Evolutionary conservation across 371 early-diverging fungal species (phyloP).

Genomic region (Blakeslea trispora): DNA sequence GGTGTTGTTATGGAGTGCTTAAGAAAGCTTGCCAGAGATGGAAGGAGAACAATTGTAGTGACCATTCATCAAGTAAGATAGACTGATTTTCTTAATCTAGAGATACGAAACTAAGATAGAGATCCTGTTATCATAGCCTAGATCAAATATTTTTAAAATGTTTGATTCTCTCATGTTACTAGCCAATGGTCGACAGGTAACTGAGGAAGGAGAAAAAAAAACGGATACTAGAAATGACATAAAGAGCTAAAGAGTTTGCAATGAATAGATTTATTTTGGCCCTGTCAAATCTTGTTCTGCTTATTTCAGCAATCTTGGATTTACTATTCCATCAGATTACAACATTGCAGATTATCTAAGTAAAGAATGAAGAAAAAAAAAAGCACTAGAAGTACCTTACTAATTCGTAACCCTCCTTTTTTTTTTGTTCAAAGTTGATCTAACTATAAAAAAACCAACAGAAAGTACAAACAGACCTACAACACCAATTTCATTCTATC

Average conservation of each 20-base stretch:
- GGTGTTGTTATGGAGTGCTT: slow-evolving; percentile 77
- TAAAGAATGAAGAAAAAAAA: slow-evolving; percentile 24
- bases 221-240: neutral
- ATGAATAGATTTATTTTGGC: slow-evolving; percentile 61
- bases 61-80: slow-evolving; percentile 77
- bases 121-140: slow-evolving; percentile 57
- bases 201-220: neutral
- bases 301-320: slow-evolving; percentile 61
- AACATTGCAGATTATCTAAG: slow-evolving; percentile 81
- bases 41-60: slow-evolving; percentile 71
- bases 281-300: slow-evolving; percentile 38
- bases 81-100: neutral
- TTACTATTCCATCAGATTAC: slow-evolving; percentile 73
- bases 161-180: slow-evolving; percentile 82
- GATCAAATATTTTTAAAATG: slow-evolving; percentile 76
- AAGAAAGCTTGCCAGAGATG: slow-evolving; percentile 61
- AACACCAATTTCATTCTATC: slow-evolving; percentile 12
- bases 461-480: slow-evolving; percentile 4
- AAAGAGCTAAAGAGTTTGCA: neutral
- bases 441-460: slow-evolving; percentile 47
- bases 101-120: no score
- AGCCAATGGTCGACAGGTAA: slow-evolving; percentile 66
- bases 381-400: no score
- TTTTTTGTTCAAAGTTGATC: slow-evolving; percentile 32
- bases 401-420: no score